Conservation (phyloP, 208 protist species). For the Trypanosoma theileri region DNA sequence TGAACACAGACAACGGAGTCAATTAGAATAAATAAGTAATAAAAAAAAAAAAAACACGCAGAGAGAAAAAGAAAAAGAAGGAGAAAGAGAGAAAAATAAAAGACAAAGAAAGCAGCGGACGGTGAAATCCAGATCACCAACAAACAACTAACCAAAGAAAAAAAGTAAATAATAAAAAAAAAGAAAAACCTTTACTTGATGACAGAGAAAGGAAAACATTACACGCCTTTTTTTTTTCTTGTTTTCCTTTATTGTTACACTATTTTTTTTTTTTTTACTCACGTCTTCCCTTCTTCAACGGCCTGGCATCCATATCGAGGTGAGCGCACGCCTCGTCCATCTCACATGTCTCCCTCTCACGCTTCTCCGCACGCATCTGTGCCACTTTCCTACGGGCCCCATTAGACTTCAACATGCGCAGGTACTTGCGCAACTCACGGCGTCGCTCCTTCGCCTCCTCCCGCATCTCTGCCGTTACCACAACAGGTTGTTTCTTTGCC, state of each 20-base stretch:
- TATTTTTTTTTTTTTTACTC: constrained; percentile 62
- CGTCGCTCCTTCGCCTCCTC: constrained; percentile 67
- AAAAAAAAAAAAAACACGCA: too few relatives aligned
- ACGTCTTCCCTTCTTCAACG: constrained; percentile 66
- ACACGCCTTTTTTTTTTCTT: constrained; percentile 1
- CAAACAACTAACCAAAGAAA: too few relatives aligned
- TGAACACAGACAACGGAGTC: too few relatives aligned
- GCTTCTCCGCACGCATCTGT: constrained; percentile 64
- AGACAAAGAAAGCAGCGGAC: too few relatives aligned
- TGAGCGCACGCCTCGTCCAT: constrained; percentile 66
- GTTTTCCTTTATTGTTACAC: not conserved
- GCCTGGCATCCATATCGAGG: constrained; percentile 58
- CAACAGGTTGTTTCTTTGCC: constrained; percentile 69
- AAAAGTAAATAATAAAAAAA: too few relatives aligned
- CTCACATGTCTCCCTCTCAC: constrained; percentile 52
- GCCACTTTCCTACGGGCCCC: constrained; percentile 76
- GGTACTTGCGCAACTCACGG: constrained; percentile 80
- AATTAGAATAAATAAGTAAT: too few relatives aligned
- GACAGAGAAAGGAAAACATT: too few relatives aligned
- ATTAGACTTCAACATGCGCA: constrained; percentile 90
- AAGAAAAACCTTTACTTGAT: too few relatives aligned
- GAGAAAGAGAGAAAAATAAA: too few relatives aligned
- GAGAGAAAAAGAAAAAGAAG: too few relatives aligned
- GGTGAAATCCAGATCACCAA: too few relatives aligned
- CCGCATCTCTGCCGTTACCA: constrained; percentile 84